These are phyloP conservation scores for Serendipita sp. DNA, from an alignment of 768 basidiomycete genomes.

Conservation along the genomic window DNA sequence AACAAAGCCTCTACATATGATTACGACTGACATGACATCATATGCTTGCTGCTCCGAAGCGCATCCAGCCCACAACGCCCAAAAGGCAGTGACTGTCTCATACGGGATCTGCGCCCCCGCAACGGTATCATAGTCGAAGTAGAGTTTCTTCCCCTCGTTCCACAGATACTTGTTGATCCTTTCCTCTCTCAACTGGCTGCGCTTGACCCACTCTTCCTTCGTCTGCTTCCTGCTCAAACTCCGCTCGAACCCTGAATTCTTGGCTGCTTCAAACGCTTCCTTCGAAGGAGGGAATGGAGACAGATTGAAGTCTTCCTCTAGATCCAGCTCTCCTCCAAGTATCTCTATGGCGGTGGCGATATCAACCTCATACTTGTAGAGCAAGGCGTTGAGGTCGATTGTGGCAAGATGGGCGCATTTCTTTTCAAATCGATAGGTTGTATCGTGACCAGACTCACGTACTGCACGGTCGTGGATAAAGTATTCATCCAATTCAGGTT, in stretches of 20 bases:
- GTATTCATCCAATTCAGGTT: slow-evolving; percentile 88
- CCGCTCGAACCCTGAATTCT: slow-evolving; percentile 35
- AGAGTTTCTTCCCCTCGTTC: slow-evolving; percentile 89
- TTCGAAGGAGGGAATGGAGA: slow-evolving; percentile 81
- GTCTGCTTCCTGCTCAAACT: slow-evolving; percentile 47
- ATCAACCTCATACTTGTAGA: slow-evolving; percentile 98
- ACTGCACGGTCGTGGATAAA: slow-evolving; percentile 95
- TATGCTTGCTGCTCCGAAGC: slow-evolving; percentile 87
- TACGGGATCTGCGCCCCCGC: slow-evolving; percentile 85
- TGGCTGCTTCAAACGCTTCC: slow-evolving; percentile 34
- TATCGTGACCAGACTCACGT: slow-evolving; percentile 92
- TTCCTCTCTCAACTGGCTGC: slow-evolving; percentile 68
- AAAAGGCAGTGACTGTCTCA: slow-evolving; percentile 92
- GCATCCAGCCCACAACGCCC: slow-evolving; percentile 95
- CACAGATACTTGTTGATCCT: slow-evolving; percentile 89
- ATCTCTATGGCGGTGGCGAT: slow-evolving; percentile 98
- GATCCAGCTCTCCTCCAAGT: slow-evolving; percentile 80
- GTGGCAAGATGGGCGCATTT: slow-evolving; percentile 91
- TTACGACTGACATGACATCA: slow-evolving; percentile 66
- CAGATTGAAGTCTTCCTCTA: slow-evolving; percentile 84
- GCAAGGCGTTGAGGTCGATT: slow-evolving; percentile 83
- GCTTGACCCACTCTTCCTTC: slow-evolving; percentile 84
- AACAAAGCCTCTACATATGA: not conserved
- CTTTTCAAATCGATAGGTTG: slow-evolving; percentile 93
- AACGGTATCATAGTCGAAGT: slow-evolving; percentile 93